Evolutionary conservation across 2,329 filamentous ascomycete species (phyloP), one percentile per base, ranked within the genome.

Genomic region (Lasiodiplodia theobromae): DNA sequence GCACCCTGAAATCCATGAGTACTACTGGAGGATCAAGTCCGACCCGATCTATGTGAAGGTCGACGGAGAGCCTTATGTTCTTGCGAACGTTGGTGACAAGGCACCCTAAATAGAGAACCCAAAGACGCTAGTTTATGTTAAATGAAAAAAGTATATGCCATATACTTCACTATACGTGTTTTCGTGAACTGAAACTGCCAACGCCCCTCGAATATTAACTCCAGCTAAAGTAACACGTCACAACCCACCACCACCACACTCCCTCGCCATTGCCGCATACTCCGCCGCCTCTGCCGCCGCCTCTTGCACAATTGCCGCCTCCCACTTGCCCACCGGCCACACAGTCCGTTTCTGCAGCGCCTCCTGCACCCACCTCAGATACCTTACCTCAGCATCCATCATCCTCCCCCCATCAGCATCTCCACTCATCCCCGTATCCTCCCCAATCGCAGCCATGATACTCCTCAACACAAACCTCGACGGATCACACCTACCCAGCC

Each of bases 11-110:
- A 37, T 62, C 0, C 58, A 62, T 12, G 40, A 49, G 16, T 62
- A 62, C 37, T 62, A 62, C 58, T 51, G 58, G 58, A n/a, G 58
- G 25, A 51, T 62, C 40, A 62, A 62, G 25, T 51, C 58, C 1
- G 58, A 62, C 34, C 58, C 58, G 0, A 16, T 62, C 4, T 62
- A 34, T 11, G 40, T 62, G 0, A 51, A 62, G 25, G 58, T 62
- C 3, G 58, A 62, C 6, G 58, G 40, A 3, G 16, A 62, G 23
- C 40, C 58, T 8, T 62, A 62, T 34, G 25, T 62, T n/a, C 16
- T 62, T 25, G 58, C 31, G 18, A 49, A 62, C 7, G 58, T 21
- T 6, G 58, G 58, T 14, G 58, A 49, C 40, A 49, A 37, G 40
- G 18, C 18, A n/a, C 44, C 44, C 16, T 47, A 14, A 47, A n/a